phyloP scores from a whole-genome alignment of 345 rosid species.

The Populus euphratica region DNA sequence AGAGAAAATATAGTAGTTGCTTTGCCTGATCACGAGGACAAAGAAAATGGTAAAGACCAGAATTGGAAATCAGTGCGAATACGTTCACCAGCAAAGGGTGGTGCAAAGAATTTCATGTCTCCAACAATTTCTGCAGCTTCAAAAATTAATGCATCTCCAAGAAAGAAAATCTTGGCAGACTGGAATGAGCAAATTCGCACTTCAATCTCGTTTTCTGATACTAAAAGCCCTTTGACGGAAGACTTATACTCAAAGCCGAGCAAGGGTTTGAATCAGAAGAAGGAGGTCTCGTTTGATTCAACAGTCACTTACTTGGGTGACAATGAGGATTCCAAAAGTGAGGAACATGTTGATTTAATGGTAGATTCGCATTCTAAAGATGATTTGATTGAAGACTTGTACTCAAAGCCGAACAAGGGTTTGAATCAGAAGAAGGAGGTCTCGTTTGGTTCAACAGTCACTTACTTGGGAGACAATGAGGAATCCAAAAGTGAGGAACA shows the following conservation, averaged over 20 bases:
- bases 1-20: conserved; percentile 37
- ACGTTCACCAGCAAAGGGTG: conserved; percentile 41
- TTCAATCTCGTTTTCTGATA: conserved; percentile 43
- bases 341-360: conserved; percentile 18
- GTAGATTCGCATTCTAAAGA: conserved; percentile 5
- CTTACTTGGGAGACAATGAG: conserved; percentile 31
- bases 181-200: conserved; percentile 47
- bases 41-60: conserved; percentile 55
- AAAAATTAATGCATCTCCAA: conserved; percentile 62
- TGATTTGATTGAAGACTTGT: conserved; percentile 16
- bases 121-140: conserved; percentile 87
- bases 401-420: conserved; percentile 19
- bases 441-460: conserved; percentile 34
- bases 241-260: conserved; percentile 24
- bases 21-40: conserved; percentile 46
- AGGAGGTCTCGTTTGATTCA: conserved; percentile 38
- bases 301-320: conserved; percentile 32
- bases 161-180: conserved; percentile 66
- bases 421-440: conserved; percentile 29
- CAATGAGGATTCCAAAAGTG: conserved; percentile 18
- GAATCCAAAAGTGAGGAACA: conserved; percentile 13
- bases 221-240: conserved; percentile 35
- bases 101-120: conserved; percentile 75
- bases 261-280: conserved; percentile 20
- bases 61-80: conserved; percentile 32